Evolutionary conservation across 768 basidiomycete genomes (phyloP), one percentile per base, ranked within the genome.

Genomic region (Polyporus arcularius): DNA sequence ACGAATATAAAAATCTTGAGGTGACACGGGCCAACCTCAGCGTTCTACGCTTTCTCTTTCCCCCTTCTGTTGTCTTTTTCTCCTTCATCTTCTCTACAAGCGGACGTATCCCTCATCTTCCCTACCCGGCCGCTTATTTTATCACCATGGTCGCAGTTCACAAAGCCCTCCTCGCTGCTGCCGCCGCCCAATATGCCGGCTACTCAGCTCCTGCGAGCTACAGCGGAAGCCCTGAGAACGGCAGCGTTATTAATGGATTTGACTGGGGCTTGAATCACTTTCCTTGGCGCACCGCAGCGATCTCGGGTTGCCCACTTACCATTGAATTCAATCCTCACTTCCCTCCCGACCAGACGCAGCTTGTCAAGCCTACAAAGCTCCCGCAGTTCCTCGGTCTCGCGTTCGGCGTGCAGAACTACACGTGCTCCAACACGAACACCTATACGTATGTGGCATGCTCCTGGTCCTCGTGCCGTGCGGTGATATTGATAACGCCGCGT

Each of bases 361-460:
- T 83, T 47, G 67, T 74, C 3, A 67, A 68, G 21, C 81, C 81
- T 3, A 69, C 71, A 4, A 60, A 64, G 21, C 21, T 26, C 16
- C 74, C 69, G 10, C 57, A 71, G 9, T 82, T 74, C 68, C 75
- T 85, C 53, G 77, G 74, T 12, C 68, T 83, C 18, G 82, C 73
- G 11, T 68, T 82, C 53, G 80, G 83, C 26, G 76, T 76, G 15
- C 84, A 85, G 67, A 84, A 85, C 68, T 86, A 85, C 69, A 85
- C 82, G 31, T 85, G 84, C 67, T 68, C 65, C 10, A 55, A 60
- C 39, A 68, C 60, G 46, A 72, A 75, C 47, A 70, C 60, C 51
- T 85, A 75, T 66, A 75, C 76, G 84, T 85, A 57, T 62, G 80
- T 63, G 11, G 21, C 21, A n/a, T 7, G 14, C 18, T 30, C 38